Percentiles rank a stretch among this genome's conserved stretches.
These are phyloP conservation scores for Pyrrhoderma lamaoense DNA, from an alignment of 1,284 basidiomycete genomes.

Conservation along the genomic window DNA sequence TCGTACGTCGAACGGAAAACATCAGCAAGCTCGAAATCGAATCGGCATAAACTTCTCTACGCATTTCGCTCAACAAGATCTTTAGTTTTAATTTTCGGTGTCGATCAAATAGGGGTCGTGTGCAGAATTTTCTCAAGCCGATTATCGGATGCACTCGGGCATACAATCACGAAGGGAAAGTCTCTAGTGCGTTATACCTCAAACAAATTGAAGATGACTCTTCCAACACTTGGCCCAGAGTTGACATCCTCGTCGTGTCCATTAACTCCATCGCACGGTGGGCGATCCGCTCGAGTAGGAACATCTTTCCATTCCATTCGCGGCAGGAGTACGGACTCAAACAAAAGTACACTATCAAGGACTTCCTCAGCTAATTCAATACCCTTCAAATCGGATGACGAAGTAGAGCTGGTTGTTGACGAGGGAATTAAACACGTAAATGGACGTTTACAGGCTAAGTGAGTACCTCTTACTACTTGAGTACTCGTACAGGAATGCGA, in stretches of 20 bases:
- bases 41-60: no score
- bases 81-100: no score
- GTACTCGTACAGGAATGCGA: slow-evolving; percentile 4
- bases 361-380: slow-evolving; percentile 37
- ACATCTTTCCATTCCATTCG: slow-evolving; percentile 5
- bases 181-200: background rate
- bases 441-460: slow-evolving; percentile 8
- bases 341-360: slow-evolving; percentile 10
- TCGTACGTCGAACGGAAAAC: no score
- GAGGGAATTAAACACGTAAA: slow-evolving; percentile 54
- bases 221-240: slow-evolving; percentile 8
- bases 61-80: no score
- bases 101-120: no score
- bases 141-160: no score
- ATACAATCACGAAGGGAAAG: no score
- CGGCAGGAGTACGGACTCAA: slow-evolving; percentile 8
- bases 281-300: background rate
- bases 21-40: no score
- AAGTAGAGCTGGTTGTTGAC: slow-evolving; percentile 41
- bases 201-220: slow-evolving; percentile 4
- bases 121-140: no score
- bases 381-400: slow-evolving; percentile 32
- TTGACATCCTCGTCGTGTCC: slow-evolving; percentile 15
- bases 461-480: background rate
- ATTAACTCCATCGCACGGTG: slow-evolving; percentile 2